These are phyloP conservation scores for Didymella keratinophila DNA, from an alignment of 2,329 filamentous ascomycete genomes.

Conservation along the genomic window DNA sequence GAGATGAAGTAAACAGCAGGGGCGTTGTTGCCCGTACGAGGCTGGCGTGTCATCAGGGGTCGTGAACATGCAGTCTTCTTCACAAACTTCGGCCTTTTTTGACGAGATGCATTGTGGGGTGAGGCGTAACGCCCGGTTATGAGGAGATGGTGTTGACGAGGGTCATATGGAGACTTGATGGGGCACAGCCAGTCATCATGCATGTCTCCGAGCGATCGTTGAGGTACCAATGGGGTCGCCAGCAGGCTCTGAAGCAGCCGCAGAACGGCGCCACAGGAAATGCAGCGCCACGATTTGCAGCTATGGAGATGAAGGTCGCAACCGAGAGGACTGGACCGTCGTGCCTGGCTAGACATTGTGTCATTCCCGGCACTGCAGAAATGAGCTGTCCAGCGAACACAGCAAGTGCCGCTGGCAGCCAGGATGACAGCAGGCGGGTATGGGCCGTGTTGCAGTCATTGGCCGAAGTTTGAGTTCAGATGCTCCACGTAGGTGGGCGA, in stretches of 20 bases:
- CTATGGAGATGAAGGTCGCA: slow-evolving; percentile 23
- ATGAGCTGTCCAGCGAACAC: slow-evolving; percentile 27
- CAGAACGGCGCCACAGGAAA: slow-evolving; percentile 40
- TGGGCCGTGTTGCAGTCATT: slow-evolving; percentile 39
- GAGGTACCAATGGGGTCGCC: slow-evolving; percentile 30
- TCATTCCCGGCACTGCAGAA: slow-evolving; percentile 36
- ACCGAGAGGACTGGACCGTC: slow-evolving; percentile 29
- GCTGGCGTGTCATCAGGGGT: slow-evolving; percentile 33
- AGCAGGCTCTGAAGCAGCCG: slow-evolving; percentile 23
- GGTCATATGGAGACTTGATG: slow-evolving; percentile 23
- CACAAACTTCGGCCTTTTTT: slow-evolving; percentile 27
- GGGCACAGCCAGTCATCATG: slow-evolving; percentile 30
- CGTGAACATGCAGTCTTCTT: slow-evolving; percentile 20
- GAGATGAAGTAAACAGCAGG: slow-evolving; percentile 41
- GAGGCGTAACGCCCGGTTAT: slow-evolving; percentile 40
- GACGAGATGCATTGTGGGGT: slow-evolving; percentile 46
- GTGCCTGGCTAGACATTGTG: slow-evolving; percentile 40
- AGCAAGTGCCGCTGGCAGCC: slow-evolving; percentile 35
- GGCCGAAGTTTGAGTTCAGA: slow-evolving; percentile 50
- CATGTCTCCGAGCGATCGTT: slow-evolving; percentile 40
- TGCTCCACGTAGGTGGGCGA: slow-evolving; percentile 45
- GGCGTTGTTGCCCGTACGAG: slow-evolving; percentile 36
- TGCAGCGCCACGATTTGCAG: slow-evolving; percentile 39
- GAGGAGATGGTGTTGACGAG: slow-evolving; percentile 18
- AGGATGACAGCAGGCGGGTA: slow-evolving; percentile 34